A percentile compares a stretch with the other conserved stretches of the same genome.
phyloP scores from a whole-genome alignment of 129 eudicot species.

The Mikania micrantha region DNA sequence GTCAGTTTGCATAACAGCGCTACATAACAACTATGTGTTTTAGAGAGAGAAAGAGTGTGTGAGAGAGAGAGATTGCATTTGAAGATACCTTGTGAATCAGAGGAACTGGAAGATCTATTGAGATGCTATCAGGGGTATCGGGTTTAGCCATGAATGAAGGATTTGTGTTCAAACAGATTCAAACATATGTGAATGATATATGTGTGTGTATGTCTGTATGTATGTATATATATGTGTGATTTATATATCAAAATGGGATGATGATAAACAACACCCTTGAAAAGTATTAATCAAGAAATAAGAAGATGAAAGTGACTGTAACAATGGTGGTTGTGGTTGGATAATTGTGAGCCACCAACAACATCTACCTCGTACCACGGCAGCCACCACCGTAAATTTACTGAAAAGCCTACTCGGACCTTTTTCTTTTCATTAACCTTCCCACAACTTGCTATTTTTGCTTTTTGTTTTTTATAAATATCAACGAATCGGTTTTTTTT shows the following conservation, averaged over 20 bases:
- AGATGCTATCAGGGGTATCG: slow-evolving; percentile 5
- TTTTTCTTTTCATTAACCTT: not conserved
- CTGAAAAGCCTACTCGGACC: not conserved
- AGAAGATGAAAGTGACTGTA: not conserved
- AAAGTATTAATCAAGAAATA: not conserved
- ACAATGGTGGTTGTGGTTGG: slow-evolving; percentile 14
- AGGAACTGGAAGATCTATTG: slow-evolving; percentile 24
- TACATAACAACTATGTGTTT: not conserved
- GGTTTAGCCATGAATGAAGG: slow-evolving; percentile 24
- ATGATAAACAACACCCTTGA: not conserved
- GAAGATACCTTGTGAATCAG: slow-evolving; percentile 29
- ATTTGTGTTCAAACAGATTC: slow-evolving; percentile 14
- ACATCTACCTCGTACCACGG: slow-evolving; percentile 25
- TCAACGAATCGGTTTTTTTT: no score
- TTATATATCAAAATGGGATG: not conserved
- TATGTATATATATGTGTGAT: not conserved
- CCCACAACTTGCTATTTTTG: not conserved
- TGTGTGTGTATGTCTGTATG: not conserved
- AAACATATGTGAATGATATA: slow-evolving; percentile 14
- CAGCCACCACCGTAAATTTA: not conserved
- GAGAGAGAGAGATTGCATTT: slow-evolving; percentile 6
- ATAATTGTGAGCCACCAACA: slow-evolving; percentile 31
- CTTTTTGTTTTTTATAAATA: not conserved
- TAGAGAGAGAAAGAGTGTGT: not conserved
- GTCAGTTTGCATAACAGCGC: no score